Percentiles rank a stretch among this genome's conserved stretches.
These are phyloP conservation scores for Pichia heedii DNA, from an alignment of 805 yeast species.

Conservation along the genomic window DNA sequence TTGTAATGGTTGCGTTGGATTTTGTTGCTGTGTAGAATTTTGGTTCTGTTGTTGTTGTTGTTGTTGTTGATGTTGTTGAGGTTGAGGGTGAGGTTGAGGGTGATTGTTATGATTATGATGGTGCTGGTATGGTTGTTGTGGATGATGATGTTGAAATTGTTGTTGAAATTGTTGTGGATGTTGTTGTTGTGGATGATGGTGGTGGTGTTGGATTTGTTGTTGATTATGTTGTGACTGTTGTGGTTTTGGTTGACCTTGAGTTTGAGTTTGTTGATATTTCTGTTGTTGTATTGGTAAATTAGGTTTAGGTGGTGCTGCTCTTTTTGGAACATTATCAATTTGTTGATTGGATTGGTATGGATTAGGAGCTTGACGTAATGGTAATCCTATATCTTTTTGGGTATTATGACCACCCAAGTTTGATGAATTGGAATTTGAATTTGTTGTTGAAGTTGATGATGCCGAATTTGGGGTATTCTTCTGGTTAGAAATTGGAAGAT, in stretches of 20 bases:
- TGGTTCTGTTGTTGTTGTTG: neutral
- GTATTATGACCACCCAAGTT: neutral
- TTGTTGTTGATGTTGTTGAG: slow-evolving; percentile 9
- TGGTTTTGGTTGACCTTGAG: slow-evolving; percentile 10
- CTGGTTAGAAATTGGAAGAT: neutral
- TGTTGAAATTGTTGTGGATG: slow-evolving; percentile 16
- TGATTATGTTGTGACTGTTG: slow-evolving; percentile 3
- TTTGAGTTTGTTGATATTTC: slow-evolving; percentile 8
- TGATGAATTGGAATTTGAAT: neutral
- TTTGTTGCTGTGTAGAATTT: no score
- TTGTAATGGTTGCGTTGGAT: slow-evolving; percentile 2
- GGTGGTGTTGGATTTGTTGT: slow-evolving; percentile 9
- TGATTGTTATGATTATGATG: no score
- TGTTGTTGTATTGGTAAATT: neutral
- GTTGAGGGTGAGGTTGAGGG: no score
- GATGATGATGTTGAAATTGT: slow-evolving; percentile 13
- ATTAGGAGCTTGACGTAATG: slow-evolving; percentile 11
- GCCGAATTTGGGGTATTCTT: slow-evolving; percentile 3
- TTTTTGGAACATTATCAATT: slow-evolving; percentile 1
- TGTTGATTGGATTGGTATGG: slow-evolving; percentile 12
- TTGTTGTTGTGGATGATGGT: slow-evolving; percentile 12
- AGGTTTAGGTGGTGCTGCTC: slow-evolving; percentile 7
- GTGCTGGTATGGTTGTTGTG: no score
- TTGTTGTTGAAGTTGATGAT: slow-evolving; percentile 3
- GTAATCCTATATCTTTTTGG: slow-evolving; percentile 2